Conservation (phyloP, 2,329 filamentous ascomycete species). For the Sclerotinia minor region DNA sequence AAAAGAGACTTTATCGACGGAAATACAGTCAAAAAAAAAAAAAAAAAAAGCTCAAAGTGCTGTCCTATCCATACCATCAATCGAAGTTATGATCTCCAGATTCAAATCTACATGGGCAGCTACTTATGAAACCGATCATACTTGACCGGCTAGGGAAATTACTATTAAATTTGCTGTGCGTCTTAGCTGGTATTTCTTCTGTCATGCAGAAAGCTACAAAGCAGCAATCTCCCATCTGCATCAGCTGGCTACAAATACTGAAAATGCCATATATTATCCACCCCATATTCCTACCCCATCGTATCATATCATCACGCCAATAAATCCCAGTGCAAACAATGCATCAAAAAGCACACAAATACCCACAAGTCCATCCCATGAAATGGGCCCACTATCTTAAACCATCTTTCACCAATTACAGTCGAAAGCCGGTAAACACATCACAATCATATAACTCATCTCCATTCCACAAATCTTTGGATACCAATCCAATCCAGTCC, state of each 20-base stretch:
- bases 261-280: neutral
- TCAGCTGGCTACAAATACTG: neutral
- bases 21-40: neutral
- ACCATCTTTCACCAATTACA: slow-evolving; percentile 1
- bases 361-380: neutral
- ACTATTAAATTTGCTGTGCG: slow-evolving; percentile 8
- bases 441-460: slow-evolving; percentile 14
- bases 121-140: neutral
- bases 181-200: slow-evolving; percentile 11
- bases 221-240: neutral
- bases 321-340: slow-evolving; percentile 14
- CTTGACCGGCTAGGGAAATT: neutral
- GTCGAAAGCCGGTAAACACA: slow-evolving; percentile 16
- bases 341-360: slow-evolving; percentile 18
- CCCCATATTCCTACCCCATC: neutral
- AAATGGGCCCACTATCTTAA: slow-evolving; percentile 5
- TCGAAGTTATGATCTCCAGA: neutral
- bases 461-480: slow-evolving; percentile 30
- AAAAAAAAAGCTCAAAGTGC: neutral
- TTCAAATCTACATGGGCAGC: neutral
- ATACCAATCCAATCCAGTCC: slow-evolving; percentile 34
- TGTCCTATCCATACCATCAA: neutral
- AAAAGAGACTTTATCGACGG: neutral
- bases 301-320: slow-evolving; percentile 7
- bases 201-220: neutral